These are phyloP conservation scores for Fusarium nygamai DNA, from an alignment of 2,329 filamentous ascomycete species.

Conservation along the genomic window DNA sequence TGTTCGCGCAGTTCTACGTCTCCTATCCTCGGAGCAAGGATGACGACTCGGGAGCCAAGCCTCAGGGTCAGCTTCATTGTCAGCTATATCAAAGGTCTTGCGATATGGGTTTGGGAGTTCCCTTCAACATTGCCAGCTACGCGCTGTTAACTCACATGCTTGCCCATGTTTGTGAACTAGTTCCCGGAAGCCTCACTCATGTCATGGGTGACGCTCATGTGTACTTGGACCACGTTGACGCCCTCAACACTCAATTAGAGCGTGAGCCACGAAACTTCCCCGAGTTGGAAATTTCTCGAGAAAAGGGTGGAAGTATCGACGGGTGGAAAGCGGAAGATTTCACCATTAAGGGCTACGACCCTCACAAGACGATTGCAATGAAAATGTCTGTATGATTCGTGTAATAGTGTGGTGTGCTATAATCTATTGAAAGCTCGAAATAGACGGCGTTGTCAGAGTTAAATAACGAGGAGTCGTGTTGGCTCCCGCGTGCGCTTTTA, in stretches of 20 bases:
- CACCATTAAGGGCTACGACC: slow-evolving; percentile 85
- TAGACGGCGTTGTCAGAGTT: slow-evolving; percentile 31
- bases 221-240: slow-evolving; percentile 91
- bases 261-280: slow-evolving; percentile 86
- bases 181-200: slow-evolving; percentile 89
- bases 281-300: slow-evolving; percentile 74
- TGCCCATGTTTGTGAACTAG: slow-evolving; percentile 83
- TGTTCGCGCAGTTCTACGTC: slow-evolving; percentile 98
- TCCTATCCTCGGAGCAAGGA: slow-evolving; percentile 66
- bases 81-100: slow-evolving; percentile 93
- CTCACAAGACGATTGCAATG: slow-evolving; percentile 93
- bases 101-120: slow-evolving; percentile 96
- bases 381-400: slow-evolving; percentile 84
- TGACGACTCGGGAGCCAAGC: slow-evolving; percentile 49
- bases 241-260: slow-evolving; percentile 81
- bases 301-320: slow-evolving; percentile 80
- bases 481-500: background rate
- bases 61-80: slow-evolving; percentile 80
- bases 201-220: slow-evolving; percentile 99
- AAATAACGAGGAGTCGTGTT: background rate
- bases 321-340: slow-evolving; percentile 92
- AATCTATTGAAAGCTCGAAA: slow-evolving; percentile 1
- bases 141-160: slow-evolving; percentile 95
- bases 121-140: slow-evolving; percentile 97
- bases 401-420: background rate